Evolutionary conservation across 495 filamentous ascomycete genomes (phyloP).

Genomic region (Endocarpon pusillum): DNA sequence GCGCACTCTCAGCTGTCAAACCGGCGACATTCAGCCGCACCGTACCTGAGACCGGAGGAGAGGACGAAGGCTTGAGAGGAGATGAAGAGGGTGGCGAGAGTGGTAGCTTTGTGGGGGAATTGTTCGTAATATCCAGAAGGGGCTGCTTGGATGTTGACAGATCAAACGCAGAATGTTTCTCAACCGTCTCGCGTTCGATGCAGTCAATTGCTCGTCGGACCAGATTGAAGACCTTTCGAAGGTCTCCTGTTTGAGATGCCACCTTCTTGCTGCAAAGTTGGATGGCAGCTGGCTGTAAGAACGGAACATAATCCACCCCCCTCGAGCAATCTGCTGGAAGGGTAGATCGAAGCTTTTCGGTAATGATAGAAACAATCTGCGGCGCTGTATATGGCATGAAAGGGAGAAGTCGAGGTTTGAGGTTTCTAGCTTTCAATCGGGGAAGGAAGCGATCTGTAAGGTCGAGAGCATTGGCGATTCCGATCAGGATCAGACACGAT

Average conservation of each 20-base stretch:
- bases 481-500: constrained; percentile 68
- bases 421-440: constrained; percentile 75
- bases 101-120: constrained; percentile 25
- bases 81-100: constrained; percentile 22
- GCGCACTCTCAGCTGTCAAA: constrained; percentile 57
- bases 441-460: constrained; percentile 90
- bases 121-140: constrained; percentile 24
- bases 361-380: constrained; percentile 82
- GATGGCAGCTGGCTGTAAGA: constrained; percentile 83
- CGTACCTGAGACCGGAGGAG: constrained; percentile 21
- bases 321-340: constrained; percentile 30
- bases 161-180: constrained; percentile 42
- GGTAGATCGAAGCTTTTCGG: constrained; percentile 60
- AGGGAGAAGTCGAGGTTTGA: constrained; percentile 77
- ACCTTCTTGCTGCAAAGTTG: constrained; percentile 90
- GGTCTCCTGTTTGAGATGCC: constrained; percentile 77
- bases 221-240: constrained; percentile 91
- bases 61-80: constrained; percentile 20
- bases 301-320: constrained; percentile 49
- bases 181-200: constrained; percentile 65
- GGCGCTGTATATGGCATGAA: constrained; percentile 81
- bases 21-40: too few relatives aligned
- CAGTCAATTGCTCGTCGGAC: constrained; percentile 78
- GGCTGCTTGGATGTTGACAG: too few relatives aligned
- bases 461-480: constrained; percentile 93